Conservation (phyloP, 805 yeast genomes). For the Candida oleophila region DNA sequence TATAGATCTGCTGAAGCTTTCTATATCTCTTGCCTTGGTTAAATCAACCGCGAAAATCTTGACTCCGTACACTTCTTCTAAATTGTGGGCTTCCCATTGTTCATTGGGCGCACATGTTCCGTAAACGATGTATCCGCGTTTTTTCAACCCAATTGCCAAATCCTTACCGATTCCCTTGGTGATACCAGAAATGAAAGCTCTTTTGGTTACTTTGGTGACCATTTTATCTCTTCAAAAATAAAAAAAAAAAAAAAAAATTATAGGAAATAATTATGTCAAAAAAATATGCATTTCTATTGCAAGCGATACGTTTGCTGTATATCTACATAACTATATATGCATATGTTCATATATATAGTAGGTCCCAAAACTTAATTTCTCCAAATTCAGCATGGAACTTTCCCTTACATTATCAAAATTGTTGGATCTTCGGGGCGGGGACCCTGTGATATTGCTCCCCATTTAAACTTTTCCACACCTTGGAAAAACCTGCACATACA, state of each 20-base stretch:
- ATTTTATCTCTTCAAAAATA: background rate
- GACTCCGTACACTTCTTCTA: slow-evolving; percentile 21
- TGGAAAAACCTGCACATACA: background rate
- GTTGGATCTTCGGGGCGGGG: no score
- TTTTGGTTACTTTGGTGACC: background rate
- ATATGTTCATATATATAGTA: no score
- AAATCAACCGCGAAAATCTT: slow-evolving; percentile 37
- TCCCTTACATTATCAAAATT: no score
- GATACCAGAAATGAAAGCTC: slow-evolving; percentile 24
- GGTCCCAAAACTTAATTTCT: no score
- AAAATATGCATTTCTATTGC: background rate
- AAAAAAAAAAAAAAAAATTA: no score
- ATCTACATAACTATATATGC: no score
- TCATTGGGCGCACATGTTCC: slow-evolving; percentile 14
- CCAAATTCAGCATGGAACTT: no score
- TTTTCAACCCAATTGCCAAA: slow-evolving; percentile 19
- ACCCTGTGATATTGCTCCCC: slow-evolving; percentile 1
- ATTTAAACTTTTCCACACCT: background rate
- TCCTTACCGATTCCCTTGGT: slow-evolving; percentile 25
- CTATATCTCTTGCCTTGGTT: slow-evolving; percentile 26
- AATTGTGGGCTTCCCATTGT: slow-evolving; percentile 12
- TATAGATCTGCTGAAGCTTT: slow-evolving; percentile 13
- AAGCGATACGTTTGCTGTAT: no score
- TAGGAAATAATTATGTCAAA: background rate
- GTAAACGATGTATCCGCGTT: slow-evolving; percentile 18